These are phyloP conservation scores for Paramecium bursaria DNA, from an alignment of 73 alveolate species.

Conservation along the genomic window DNA sequence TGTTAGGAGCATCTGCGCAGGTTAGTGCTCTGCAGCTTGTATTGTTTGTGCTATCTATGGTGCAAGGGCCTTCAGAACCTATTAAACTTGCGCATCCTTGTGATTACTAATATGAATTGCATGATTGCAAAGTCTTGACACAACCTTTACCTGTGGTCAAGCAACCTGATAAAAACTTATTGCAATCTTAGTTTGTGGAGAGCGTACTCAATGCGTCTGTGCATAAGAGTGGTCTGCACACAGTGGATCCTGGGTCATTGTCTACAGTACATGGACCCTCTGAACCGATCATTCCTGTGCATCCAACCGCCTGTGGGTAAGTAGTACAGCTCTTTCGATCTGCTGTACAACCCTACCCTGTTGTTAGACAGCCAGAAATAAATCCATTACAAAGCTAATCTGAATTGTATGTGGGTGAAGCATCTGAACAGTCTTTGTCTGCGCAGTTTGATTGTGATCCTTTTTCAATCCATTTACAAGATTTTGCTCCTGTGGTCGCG, in stretches of 20 bases:
- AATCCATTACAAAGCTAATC: constrained; percentile 10
- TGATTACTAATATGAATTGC: constrained; percentile 39
- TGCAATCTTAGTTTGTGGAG: background rate
- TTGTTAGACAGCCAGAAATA: constrained; percentile 39
- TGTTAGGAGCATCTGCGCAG: constrained; percentile 24
- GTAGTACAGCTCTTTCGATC: constrained; percentile 13
- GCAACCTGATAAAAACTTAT: background rate
- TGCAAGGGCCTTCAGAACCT: too few species aligned
- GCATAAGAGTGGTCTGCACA: background rate
- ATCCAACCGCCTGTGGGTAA: background rate
- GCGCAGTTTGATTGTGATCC: too few species aligned
- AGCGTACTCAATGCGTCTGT: constrained; percentile 10
- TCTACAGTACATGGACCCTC: background rate
- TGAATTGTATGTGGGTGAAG: constrained; percentile 18
- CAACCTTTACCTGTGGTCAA: constrained; percentile 45
- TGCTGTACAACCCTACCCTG: constrained; percentile 18
- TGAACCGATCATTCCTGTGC: background rate
- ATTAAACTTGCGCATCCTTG: too few species aligned
- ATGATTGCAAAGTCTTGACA: background rate
- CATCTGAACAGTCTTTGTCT: constrained; percentile 31
- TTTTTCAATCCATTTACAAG: constrained; percentile 23
- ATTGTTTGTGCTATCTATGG: too few species aligned
- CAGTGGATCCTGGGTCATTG: too few species aligned
- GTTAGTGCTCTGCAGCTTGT: constrained; percentile 1
- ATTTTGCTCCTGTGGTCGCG: constrained; percentile 50